A percentile compares a stretch with the other conserved stretches of the same genome.
phyloP scores from a whole-genome alignment of 345 rosid genomes.

The Eucalyptus coolabah region DNA sequence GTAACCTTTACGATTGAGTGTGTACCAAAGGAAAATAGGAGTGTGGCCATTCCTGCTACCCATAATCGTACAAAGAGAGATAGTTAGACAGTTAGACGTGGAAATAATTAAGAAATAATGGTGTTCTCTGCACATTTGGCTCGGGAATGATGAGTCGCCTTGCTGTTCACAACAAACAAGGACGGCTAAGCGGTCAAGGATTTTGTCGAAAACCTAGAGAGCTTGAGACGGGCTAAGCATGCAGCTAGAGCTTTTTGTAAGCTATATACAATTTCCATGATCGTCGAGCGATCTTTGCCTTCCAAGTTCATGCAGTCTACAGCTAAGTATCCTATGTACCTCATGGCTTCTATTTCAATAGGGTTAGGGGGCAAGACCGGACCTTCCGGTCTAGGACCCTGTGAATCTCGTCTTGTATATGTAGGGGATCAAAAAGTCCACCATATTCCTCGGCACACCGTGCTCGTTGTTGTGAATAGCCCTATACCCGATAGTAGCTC shows the following conservation, averaged over 20 bases:
- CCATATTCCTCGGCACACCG: constrained; percentile 39
- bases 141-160: not conserved
- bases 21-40: constrained; percentile 92
- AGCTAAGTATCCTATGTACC: constrained; percentile 44
- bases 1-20: constrained; percentile 80
- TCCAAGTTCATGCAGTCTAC: constrained; percentile 35
- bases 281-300: constrained; percentile 52
- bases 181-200: not conserved
- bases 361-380: constrained; percentile 62
- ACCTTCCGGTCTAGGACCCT: constrained; percentile 45
- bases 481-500: constrained; percentile 33
- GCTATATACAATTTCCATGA: constrained; percentile 34
- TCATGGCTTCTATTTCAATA: constrained; percentile 56
- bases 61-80: constrained; percentile 44
- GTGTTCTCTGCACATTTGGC: not conserved
- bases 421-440: constrained; percentile 49
- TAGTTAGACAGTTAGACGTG: not conserved
- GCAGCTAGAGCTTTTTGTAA: constrained; percentile 43
- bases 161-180: not conserved
- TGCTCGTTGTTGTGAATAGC: constrained; percentile 48
- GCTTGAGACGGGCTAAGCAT: constrained; percentile 1
- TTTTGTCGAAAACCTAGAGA: constrained; percentile 17
- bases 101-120: not conserved
- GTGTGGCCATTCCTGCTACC: constrained; percentile 97
- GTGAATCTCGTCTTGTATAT: constrained; percentile 49